phyloP scores from a whole-genome alignment of 1,284 basidiomycete species.

The Athelia sp. region DNA sequence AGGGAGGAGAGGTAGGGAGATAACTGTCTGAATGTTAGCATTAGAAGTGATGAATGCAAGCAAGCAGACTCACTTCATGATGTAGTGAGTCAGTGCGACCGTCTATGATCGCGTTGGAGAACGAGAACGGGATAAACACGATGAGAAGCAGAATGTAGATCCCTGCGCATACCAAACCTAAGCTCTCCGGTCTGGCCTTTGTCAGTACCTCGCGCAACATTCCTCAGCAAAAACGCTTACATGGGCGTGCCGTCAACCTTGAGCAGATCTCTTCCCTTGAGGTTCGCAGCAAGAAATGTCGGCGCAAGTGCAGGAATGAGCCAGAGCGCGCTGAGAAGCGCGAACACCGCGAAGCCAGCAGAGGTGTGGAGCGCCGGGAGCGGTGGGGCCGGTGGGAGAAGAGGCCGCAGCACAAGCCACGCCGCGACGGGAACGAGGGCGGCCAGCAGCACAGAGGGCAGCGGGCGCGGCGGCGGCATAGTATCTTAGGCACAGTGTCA shows the following conservation, averaged over 20 bases:
- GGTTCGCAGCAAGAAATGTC: conserved; percentile 69
- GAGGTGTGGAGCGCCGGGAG: conserved; percentile 70
- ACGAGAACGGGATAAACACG: conserved; percentile 86
- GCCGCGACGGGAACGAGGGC: conserved; percentile 57
- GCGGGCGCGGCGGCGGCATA: conserved; percentile 35
- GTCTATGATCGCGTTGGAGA: conserved; percentile 64
- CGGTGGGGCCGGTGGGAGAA: conserved; percentile 61
- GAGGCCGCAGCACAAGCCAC: conserved; percentile 67
- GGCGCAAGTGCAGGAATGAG: conserved; percentile 73
- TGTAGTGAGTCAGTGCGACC: conserved; percentile 76
- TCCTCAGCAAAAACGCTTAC: conserved; percentile 43
- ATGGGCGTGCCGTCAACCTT: conserved; percentile 72
- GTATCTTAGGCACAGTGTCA: neutral
- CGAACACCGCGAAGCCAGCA: conserved; percentile 77
- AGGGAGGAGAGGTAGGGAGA: conserved; percentile 91
- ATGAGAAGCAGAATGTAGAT: conserved; percentile 86
- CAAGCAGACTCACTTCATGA: conserved; percentile 59
- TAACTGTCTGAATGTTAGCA: conserved; percentile 43
- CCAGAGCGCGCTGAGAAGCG: conserved; percentile 68
- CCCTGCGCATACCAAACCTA: conserved; percentile 86
- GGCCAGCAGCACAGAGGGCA: conserved; percentile 49
- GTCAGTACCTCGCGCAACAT: conserved; percentile 2
- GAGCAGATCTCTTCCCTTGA: conserved; percentile 79
- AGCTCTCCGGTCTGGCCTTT: conserved; percentile 81
- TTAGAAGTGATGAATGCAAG: conserved; percentile 4